Base-by-base conservation (phyloP, 768 basidiomycete genomes). In the Termitomyces sp. region DNA sequence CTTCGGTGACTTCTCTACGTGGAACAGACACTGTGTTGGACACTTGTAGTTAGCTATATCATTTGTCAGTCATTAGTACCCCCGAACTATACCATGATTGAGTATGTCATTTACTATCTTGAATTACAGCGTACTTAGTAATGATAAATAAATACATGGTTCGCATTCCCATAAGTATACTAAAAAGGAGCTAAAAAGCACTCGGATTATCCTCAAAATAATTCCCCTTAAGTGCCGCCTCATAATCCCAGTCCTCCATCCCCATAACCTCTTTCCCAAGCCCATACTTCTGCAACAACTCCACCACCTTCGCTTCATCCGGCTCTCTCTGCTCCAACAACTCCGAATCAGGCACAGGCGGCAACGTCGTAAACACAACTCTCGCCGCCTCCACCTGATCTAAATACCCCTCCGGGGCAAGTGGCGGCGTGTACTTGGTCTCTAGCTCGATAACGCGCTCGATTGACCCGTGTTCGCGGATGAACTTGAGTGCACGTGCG, bases 401-500 rank as follows among this genome's bases (percentile, higher is more conserved):
- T 3, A 94, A 73, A 68, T 94, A 94, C 12, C 74, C 78, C 2
- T 78, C 13, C 68, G 62, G 1, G 84, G 72, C 12, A 81, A 60
- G 18, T 79, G 80, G 1, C 84, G 86, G 2, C 78, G 75, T n/a
- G 67, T 81, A 88, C 69, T 80, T 84, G 7, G 71, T 75, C 66
- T 83, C 76, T 16, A 69, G 68, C 62, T 81, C 76, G 20, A 95
- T 72, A 36, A 94, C 78, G 7, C 78, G 74, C 71, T 94, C 92
- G 65, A 96, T 94, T 7, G 83, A 80, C 4, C 86, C 85, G 69
- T 94, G 75, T 65, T 84, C 76, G 54, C 81, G 82, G 55, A 96
- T 91, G 64, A 90, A 84, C 66, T 86, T 87, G 67, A 92, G 84
- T 1, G 93, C 93, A 2, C 86, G 87, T 0, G 76, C 69, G 1